These are phyloP conservation scores for Penicillium hordei DNA, from an alignment of 2,329 filamentous ascomycete genomes.

Conservation along the genomic window DNA sequence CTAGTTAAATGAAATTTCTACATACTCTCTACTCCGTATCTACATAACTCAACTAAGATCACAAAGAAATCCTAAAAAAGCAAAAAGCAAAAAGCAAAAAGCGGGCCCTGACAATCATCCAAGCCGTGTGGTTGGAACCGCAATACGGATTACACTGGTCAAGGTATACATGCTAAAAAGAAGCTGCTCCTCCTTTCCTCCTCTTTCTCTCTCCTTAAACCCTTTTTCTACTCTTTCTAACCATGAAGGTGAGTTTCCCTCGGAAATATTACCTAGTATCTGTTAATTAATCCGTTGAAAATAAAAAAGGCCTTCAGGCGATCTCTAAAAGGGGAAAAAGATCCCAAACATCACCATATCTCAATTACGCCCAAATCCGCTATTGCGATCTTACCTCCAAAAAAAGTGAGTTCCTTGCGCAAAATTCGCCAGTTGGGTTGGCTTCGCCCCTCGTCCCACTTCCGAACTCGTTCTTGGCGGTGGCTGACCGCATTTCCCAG, in stretches of 20 bases:
- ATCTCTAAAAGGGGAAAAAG: conserved; percentile 88
- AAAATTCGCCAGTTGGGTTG: not conserved
- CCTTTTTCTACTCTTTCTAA: not conserved
- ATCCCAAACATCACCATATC: conserved; percentile 62
- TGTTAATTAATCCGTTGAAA: conserved; percentile 12
- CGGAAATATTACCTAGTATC: conserved; percentile 9
- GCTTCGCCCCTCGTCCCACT: conserved; percentile 9
- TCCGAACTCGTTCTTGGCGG: conserved; percentile 24
- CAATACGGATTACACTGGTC: conserved; percentile 15
- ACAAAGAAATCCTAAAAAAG: not conserved
- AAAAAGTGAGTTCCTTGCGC: conserved; percentile 66
- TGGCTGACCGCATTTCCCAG: conserved; percentile 49
- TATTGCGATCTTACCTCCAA: conserved; percentile 84
- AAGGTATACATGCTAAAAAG: conserved; percentile 5
- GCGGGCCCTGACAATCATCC: conserved; percentile 12
- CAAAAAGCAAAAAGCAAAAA: conserved; percentile 10
- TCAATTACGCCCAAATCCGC: conserved; percentile 82
- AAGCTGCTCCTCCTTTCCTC: conserved; percentile 8
- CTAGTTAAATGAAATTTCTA: too few relatives aligned
- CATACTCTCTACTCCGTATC: not conserved
- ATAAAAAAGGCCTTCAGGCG: conserved; percentile 65
- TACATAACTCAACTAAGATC: not conserved
- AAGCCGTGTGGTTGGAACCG: conserved; percentile 20
- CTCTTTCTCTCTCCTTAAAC: conserved; percentile 8
- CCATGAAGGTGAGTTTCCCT: conserved; percentile 26